Conservation (phyloP, 2,329 filamentous ascomycete genomes). For the Aspergillus fumigatiaffinis region DNA sequence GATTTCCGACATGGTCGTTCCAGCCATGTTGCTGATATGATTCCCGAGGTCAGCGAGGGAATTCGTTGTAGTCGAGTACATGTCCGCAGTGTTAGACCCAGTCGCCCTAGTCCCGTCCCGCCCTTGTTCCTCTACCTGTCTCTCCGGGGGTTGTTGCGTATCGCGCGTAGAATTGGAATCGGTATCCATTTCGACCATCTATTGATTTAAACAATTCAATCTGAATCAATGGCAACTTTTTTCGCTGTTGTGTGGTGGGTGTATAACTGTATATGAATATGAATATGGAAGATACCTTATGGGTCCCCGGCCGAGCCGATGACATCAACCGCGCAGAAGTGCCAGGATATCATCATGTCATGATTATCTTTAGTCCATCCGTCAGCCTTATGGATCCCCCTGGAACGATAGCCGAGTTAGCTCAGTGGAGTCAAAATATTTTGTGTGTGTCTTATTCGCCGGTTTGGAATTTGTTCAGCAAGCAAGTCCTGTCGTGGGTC, state of each 20-base stretch:
- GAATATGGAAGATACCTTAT: neutral
- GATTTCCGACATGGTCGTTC: conserved; percentile 7
- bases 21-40: conserved; percentile 8
- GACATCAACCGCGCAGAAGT: conserved; percentile 4
- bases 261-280: neutral
- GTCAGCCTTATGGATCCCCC: neutral
- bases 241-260: neutral
- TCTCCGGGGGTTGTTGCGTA: neutral
- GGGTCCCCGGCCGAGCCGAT: neutral
- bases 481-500: no score
- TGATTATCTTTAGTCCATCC: neutral
- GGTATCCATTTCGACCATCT: neutral
- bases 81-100: conserved; percentile 8
- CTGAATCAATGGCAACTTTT: neutral
- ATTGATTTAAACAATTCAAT: neutral
- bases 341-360: conserved; percentile 9
- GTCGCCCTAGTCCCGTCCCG: neutral
- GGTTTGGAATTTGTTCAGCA: neutral
- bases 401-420: neutral
- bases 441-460: neutral
- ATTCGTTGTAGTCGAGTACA: conserved; percentile 11
- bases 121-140: no score
- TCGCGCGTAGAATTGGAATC: neutral
- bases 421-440: neutral
- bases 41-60: conserved; percentile 12